Conservation (phyloP, 192 early-diverging fungal species). For the Coemansia sp. region DNA sequence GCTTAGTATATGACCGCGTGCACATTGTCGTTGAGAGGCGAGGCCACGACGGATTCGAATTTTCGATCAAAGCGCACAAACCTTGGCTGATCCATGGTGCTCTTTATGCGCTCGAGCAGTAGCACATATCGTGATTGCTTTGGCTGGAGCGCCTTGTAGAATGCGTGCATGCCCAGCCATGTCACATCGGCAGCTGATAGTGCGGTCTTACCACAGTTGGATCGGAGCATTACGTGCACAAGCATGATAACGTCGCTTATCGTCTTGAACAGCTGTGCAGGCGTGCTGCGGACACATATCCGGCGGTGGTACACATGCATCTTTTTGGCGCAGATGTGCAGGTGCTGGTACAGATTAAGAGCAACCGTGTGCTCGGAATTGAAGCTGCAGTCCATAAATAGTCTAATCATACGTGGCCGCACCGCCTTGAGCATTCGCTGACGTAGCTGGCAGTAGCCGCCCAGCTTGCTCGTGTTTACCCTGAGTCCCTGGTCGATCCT, state of each 20-base stretch:
- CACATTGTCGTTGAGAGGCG: conserved; percentile 28
- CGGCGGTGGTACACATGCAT: conserved; percentile 45
- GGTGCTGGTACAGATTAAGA: conserved; percentile 80
- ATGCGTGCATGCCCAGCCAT: conserved; percentile 58
- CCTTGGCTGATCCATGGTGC: conserved; percentile 19
- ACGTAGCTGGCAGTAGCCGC: conserved; percentile 40
- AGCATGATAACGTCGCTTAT: conserved; percentile 20
- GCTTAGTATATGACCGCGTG: conserved; percentile 30
- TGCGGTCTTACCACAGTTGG: conserved; percentile 16
- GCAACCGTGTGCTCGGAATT: conserved; percentile 64
- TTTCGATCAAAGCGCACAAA: conserved; percentile 7
- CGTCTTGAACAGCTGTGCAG: conserved; percentile 12
- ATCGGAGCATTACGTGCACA: conserved; percentile 30
- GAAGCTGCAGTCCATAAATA: conserved; percentile 65
- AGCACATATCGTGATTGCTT: conserved; percentile 49
- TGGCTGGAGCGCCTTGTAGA: conserved; percentile 36
- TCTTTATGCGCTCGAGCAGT: conserved; percentile 22
- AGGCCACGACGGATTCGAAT: conserved; percentile 13
- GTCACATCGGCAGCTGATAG: conserved; percentile 25
- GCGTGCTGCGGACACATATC: conserved; percentile 17
- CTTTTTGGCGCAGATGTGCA: conserved; percentile 72
- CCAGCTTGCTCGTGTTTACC: conserved; percentile 41
- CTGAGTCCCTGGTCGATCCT: conserved; percentile 55
- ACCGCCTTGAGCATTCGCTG: conserved; percentile 47
- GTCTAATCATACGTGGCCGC: conserved; percentile 38